A percentile compares a stretch with the other conserved stretches of the same genome.
Conservation (phyloP, 768 basidiomycete genomes). For the Tylopilus vinaceipallidus region DNA sequence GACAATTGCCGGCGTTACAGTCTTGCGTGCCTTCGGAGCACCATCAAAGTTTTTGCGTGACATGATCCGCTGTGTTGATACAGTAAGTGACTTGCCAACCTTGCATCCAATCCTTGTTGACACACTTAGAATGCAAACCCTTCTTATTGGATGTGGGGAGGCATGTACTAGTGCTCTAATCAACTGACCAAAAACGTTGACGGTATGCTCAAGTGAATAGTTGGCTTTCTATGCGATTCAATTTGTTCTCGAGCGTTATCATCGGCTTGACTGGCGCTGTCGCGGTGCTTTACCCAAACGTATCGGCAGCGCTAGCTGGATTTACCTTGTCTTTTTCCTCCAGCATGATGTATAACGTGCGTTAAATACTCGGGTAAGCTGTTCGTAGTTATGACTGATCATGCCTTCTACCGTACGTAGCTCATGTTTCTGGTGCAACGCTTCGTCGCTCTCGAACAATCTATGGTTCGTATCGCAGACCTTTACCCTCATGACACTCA, state of each 20-base stretch:
- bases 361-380: background rate
- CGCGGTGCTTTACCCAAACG: conserved; percentile 63
- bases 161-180: conserved; percentile 37
- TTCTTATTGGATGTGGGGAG: conserved; percentile 91
- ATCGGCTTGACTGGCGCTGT: conserved; percentile 71
- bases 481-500: background rate
- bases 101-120: background rate
- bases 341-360: conserved; percentile 66
- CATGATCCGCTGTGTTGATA: conserved; percentile 80
- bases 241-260: conserved; percentile 69
- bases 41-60: conserved; percentile 83
- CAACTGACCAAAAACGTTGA: conserved; percentile 11
- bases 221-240: conserved; percentile 89
- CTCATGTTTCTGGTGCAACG: conserved; percentile 71
- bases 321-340: conserved; percentile 85
- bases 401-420: conserved; percentile 29
- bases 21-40: conserved; percentile 83
- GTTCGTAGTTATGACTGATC: conserved; percentile 15
- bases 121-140: conserved; percentile 56
- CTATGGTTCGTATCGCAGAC: conserved; percentile 59
- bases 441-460: conserved; percentile 87
- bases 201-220: conserved; percentile 63
- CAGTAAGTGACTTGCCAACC: conserved; percentile 42
- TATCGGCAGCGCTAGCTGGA: conserved; percentile 80
- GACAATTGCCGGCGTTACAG: conserved; percentile 50